Conservation (phyloP, 164 flowering plant genomes). For the Warburgia ugandensis region DNA sequence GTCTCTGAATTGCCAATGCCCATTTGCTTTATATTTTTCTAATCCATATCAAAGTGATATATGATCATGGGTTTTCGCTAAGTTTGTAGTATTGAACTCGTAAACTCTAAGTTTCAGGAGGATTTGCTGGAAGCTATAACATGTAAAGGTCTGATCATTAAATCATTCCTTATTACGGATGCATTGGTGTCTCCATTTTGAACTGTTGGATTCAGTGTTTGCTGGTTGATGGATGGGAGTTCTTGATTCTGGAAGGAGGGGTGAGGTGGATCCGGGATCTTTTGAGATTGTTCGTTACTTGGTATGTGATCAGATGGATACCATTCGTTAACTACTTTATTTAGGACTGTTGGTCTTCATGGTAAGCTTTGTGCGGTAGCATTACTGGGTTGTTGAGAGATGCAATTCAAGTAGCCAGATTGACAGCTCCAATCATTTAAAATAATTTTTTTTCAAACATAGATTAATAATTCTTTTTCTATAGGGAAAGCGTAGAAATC, state of each 20-base stretch:
- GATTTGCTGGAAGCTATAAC: constrained; percentile 1
- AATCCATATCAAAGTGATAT: constrained; percentile 5
- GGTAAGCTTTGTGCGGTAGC: constrained; percentile 29
- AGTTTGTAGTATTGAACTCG: constrained; percentile 10
- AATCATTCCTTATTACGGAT: too few relatives aligned
- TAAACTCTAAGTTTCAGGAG: neutral
- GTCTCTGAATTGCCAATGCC: constrained; percentile 15
- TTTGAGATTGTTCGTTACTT: too few relatives aligned
- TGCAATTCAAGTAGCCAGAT: constrained; percentile 27
- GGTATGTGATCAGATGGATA: constrained; percentile 26
- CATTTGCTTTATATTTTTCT: constrained; percentile 24
- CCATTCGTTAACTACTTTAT: constrained; percentile 19
- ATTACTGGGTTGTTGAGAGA: constrained; percentile 12
- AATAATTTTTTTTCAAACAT: constrained; percentile 7
- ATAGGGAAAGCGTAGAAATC: constrained; percentile 17
- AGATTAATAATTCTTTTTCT: constrained; percentile 34
- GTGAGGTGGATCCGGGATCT: too few relatives aligned
- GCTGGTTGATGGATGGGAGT: too few relatives aligned
- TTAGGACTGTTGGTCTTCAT: constrained; percentile 3
- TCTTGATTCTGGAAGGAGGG: too few relatives aligned
- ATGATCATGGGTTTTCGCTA: constrained; percentile 43
- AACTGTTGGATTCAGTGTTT: too few relatives aligned
- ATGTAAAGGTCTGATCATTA: constrained; percentile 23
- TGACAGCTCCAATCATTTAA: constrained; percentile 1
- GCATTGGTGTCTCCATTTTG: too few relatives aligned